Evolutionary conservation across 371 early-diverging fungal species (phyloP), one percentile per base, ranked within the genome.

Genomic region (Mucor irregularis): DNA sequence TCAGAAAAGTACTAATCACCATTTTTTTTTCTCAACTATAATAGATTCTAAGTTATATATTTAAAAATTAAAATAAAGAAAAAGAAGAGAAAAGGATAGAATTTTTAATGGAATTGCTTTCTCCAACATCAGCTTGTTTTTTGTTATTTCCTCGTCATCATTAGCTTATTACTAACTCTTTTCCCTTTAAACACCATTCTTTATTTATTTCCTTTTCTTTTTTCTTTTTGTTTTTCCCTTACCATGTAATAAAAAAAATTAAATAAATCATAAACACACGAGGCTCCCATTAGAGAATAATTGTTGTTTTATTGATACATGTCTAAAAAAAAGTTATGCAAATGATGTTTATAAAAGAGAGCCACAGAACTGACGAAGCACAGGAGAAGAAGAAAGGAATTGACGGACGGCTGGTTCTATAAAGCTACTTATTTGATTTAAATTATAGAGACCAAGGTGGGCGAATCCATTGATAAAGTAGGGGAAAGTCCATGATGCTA

Each of bases 381-480:
- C 54, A 25, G 55, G 37, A 10, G 37, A 38, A 11, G 30, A 7
- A 5, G 22, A 21, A 11, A 61, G 2, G 22, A 25, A 49, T 5
- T 49, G 16, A 7, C 26, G 19, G 3, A 49, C 6, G 0, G 38
- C 11, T 35, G 40, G 22, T 10, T 44, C 61, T 5, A 61, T 8
- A 13, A 49, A 49, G 0, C 49, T 54, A 11, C 50, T 46, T n/a
- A 42, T 42, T 17, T 54, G 58, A 14, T 53, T 50, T 19, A 56
- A 37, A 26, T 38, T 54, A 35, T 53, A 60, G 3, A 69, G 26
- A 2, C 64, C 66, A 69, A 69, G 69, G 39, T 58, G 55, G 8
- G 67, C 64, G 49, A 69, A 69, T 8, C 69, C 61, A 31, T 63
- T 58, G 26, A 73, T 10, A 35, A 73, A 73, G 2, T 46, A 56